Evolutionary conservation across 1,139 yeast genomes (phyloP), one percentile per base, ranked within the genome.

Genomic region (Diutina pseudorugosa): DNA sequence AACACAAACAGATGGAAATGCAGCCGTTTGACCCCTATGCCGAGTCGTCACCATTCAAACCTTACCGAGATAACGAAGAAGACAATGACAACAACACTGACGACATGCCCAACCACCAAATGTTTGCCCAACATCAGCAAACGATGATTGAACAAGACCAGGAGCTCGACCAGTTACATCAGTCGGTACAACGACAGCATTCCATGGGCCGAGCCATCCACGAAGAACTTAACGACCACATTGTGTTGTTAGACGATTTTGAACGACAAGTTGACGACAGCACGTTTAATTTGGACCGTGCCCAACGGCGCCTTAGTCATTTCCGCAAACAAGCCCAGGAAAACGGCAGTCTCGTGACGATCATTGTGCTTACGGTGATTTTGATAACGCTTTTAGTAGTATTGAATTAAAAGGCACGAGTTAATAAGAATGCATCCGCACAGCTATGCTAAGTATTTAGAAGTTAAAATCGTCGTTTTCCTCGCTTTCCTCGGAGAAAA

Each of bases 261-360:
- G 95, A 88, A 59, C 68, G 68, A 41, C 82, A 85, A 19, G 78
- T 85, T 14, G 90, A 83, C 56, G 60, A 69, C 36, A 75, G 86
- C 6, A 75, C 75, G 40, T 61, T 66, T 50, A 69, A 84, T 51
- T 64, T 88, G 45, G 69, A 70, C 42, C 68, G 73, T 7, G 93
- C 95, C 1, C 72, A 75, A 40, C 66, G 69, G 53, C 72, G 83
- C 50, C 70, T 88, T 53, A 72, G 67, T 41, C 70, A 67, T 47
- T 85, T 87, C 60, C 72, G 83, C 52, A 68, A 73, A 16, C 76
- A 72, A 59, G 78, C 83, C 19, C 75, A 76, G 54, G 88, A 85
- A 61, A 82, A 85, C 60, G 91, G 93, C 1, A 83, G 87, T 52
- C 71, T 87, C 70, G 72, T 82, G 47, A 83, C 91, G 0, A 87